Evolutionary conservation across 2,329 filamentous ascomycete genomes (phyloP).

Genomic region (Penicillium fuscoglaucum): DNA sequence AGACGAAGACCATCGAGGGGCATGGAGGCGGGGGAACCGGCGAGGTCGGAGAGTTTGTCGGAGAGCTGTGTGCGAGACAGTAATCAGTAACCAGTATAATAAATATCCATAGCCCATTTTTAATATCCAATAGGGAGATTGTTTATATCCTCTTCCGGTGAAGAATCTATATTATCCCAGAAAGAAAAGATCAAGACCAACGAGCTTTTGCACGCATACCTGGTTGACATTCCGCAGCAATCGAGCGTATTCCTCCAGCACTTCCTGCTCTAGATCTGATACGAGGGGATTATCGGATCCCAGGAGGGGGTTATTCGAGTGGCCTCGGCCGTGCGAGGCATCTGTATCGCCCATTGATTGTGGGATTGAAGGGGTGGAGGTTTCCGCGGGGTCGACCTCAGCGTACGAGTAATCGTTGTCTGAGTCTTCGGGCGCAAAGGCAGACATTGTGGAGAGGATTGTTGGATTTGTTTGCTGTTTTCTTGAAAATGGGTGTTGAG

Average conservation of each 20-base stretch:
- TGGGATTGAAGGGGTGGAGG: slow-evolving; percentile 19
- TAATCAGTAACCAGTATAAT: not conserved
- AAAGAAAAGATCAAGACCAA: not conserved
- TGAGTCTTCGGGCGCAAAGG: slow-evolving; percentile 23
- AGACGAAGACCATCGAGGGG: slow-evolving; percentile 77
- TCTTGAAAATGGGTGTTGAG: not conserved
- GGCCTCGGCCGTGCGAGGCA: slow-evolving; percentile 17
- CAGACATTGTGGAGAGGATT: slow-evolving; percentile 18
- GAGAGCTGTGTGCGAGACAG: slow-evolving; percentile 29
- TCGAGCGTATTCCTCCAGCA: slow-evolving; percentile 88
- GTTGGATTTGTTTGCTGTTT: not conserved
- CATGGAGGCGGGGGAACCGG: slow-evolving; percentile 70
- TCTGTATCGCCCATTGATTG: slow-evolving; percentile 21
- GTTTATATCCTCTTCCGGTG: not conserved
- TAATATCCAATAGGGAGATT: not conserved
- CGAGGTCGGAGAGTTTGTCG: slow-evolving; percentile 53
- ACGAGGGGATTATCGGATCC: slow-evolving; percentile 48
- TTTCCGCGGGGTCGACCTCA: slow-evolving; percentile 19
- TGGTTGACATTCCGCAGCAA: slow-evolving; percentile 88
- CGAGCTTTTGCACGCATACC: slow-evolving; percentile 49
- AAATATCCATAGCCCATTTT: not conserved
- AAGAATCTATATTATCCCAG: not conserved
- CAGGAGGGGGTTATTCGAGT: slow-evolving; percentile 39
- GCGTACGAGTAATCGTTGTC: slow-evolving; percentile 24
- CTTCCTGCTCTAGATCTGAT: slow-evolving; percentile 83